Conservation (phyloP, 2,329 filamentous ascomycete genomes). For the Ceratocystis harringtonii region DNA sequence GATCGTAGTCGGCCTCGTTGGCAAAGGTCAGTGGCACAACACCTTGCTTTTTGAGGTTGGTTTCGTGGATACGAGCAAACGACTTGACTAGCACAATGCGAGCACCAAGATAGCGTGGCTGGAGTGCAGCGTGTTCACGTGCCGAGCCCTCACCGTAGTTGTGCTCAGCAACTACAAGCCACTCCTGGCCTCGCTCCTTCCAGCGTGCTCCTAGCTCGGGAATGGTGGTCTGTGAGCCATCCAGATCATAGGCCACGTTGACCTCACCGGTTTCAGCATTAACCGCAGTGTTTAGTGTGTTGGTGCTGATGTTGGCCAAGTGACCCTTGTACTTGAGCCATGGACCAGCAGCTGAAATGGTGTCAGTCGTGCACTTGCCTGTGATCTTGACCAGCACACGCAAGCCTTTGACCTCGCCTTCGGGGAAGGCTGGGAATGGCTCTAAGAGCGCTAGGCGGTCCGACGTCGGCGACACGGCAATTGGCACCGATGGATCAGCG, state of each 20-base stretch:
- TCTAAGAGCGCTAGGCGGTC: slow-evolving; percentile 81
- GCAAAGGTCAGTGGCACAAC: slow-evolving; percentile 87
- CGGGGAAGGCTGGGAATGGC: slow-evolving; percentile 74
- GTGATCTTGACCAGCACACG: slow-evolving; percentile 90
- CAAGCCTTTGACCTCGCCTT: slow-evolving; percentile 57
- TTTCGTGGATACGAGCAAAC: slow-evolving; percentile 88
- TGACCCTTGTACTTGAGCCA: slow-evolving; percentile 99
- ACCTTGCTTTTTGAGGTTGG: slow-evolving; percentile 93
- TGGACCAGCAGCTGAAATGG: slow-evolving; percentile 88
- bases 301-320: slow-evolving; percentile 91
- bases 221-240: slow-evolving; percentile 61
- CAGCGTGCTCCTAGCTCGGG: slow-evolving; percentile 75
- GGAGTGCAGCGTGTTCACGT: slow-evolving; percentile 76
- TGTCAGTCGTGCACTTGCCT: slow-evolving; percentile 97
- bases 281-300: slow-evolving; percentile 89
- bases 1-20: slow-evolving; percentile 76
- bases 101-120: slow-evolving; percentile 80
- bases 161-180: slow-evolving; percentile 93
- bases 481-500: slow-evolving; percentile 53
- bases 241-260: slow-evolving; percentile 78
- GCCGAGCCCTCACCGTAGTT: slow-evolving; percentile 92
- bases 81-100: slow-evolving; percentile 72
- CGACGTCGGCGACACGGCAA: slow-evolving; percentile 75
- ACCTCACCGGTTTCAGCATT: slow-evolving; percentile 88
- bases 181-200: slow-evolving; percentile 59